Base-by-base conservation (phyloP, 2,329 filamentous ascomycete genomes). In the Botrytis sinoallii region DNA sequence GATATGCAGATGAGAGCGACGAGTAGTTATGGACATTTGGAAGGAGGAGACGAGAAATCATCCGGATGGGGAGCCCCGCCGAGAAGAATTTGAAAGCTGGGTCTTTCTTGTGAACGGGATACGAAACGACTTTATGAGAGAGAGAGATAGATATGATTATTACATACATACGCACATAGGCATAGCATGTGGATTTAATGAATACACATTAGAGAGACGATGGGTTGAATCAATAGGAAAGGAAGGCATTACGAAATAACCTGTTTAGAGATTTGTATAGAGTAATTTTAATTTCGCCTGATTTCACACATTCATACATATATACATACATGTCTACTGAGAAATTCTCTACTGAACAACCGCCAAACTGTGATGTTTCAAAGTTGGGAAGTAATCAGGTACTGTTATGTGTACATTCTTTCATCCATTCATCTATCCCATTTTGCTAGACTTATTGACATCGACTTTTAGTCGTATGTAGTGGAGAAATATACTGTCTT, bases 181-280 rank as follows among this genome's bases (percentile, higher is more conserved):
- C 25, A 8, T 40, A 29, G 25, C 16, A 29, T 42, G 25, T 32
- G 52, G 52, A 9, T 57, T 25, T 29, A 57, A 32, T 32, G 14
- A n/a, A 42, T 22, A n/a, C 25, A 20, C 16, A 42, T 29, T 64
- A 64, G 61, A 64, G 38, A 64, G 25, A 63, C 38, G 8, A n/a
- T 35, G 38, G 25, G n/a, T 42, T 25, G 14, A 63, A 2, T n/a
- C 10, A 25, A 44, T 42, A 9, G 60, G 60, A n/a, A 42, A 20
- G 25, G 38, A 14, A 29, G 16, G 38, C 38, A 20, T 29, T 25
- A n/a, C n/a, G 38, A n/a, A 64, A 20, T 29, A n/a, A 32, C 29
- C 7, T 6, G 61, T 64, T 64, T 64, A 64, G 25, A 64, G 61
- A 44, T 64, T 44, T 64, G 61, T 64, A 64, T 12, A 64, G 25